Base-by-base conservation (phyloP, 2,329 filamentous ascomycete species). In the Nigrospora oryzae region DNA sequence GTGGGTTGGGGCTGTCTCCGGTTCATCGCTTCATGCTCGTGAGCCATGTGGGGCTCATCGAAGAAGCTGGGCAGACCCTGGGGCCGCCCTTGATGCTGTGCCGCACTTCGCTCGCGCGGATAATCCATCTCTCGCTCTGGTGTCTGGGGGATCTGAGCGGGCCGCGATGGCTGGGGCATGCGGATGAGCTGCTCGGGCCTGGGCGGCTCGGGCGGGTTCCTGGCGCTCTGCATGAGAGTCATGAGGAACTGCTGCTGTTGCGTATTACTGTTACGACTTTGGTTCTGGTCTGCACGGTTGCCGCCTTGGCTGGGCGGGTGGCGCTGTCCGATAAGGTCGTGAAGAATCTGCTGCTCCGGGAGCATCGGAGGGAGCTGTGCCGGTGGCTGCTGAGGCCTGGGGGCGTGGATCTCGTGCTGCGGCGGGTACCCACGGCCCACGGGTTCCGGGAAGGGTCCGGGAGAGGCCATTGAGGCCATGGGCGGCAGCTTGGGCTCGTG, bases 221-320 rank as follows among this genome's bases (percentile, higher is more conserved):
- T 71, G 17, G 63, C 59, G 49, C 65, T 63, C 53, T 84, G 79
- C 86, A 95, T 93, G 30, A 95, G 73, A 49, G 83, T 86, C 64
- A 95, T 86, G 40, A 95, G 69, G 60, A 93, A 90, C 51, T 94
- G 86, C n/a, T 84, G 79, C 54, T 91, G 86, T 54, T 73, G 79
- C 59, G 35, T 36, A 36, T 76, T 82, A 58, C 69, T 73, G 40
- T 67, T 69, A 45, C 63, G 53, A 60, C 59, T 44, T 49, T 79
- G 77, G 55, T 68, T 77, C 15, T 74, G 68, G 13, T 71, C 65
- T 35, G 16, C 31, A 23, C 43, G 41, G 5, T 36, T 40, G 36
- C 36, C 15, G 32, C 16, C 32, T 11, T 34, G 37, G 30, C 36
- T 46, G 10, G 42, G 39, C 40, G 72, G 72, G 52, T 79, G 77